Base-by-base conservation (phyloP, 306 rosid genomes). In the Cicer arietinum region DNA sequence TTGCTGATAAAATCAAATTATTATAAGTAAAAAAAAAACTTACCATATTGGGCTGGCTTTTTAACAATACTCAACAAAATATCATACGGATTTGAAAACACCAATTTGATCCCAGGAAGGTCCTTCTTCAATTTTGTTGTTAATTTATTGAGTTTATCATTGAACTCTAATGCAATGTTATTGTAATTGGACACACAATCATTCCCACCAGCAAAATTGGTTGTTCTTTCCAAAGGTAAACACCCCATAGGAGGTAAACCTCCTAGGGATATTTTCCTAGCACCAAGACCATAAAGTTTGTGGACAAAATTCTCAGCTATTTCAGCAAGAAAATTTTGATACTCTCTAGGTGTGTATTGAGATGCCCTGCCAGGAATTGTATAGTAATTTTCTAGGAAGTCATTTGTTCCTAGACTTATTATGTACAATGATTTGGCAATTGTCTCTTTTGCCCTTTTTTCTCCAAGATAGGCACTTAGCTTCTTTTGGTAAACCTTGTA, bases 171-270 rank as follows among this genome's bases (percentile, higher is more conserved):
- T 1, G 98, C 89, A 10, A 94, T 46, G 18, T 13, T 72, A 72
- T 94, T 94, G 80, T 85, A 88, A 1, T 56, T 80, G 1, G 73
- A 18, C 50, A 82, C 52, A 73, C 98, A 94, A 3, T 52, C 85
- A 69, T 75, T 81, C 48, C 90, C 83, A 18, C 85, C 89, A 17
- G 72, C 52, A 67, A 90, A 0, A 37, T 94, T 94, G 7, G 86
- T 81, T 42, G 97, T 81, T 58, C 98, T 88, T 71, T 94, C 98
- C 73, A 94, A 52, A 2, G 98, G 98, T 80, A 94, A 69, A 82
- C 97, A 94, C 10, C 98, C 98, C 98, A 94, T 94, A 1, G 98
- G 98, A 67, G 97, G 97, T 18, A 94, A 68, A 10, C 98, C 98
- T 46, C 98, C 98, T 0, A 94, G 77, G 50, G 98, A 91, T 14